Evolutionary conservation across 805 yeast genomes (phyloP), one percentile per base, ranked within the genome.

Genomic region (Cephaloascus fragrans): DNA sequence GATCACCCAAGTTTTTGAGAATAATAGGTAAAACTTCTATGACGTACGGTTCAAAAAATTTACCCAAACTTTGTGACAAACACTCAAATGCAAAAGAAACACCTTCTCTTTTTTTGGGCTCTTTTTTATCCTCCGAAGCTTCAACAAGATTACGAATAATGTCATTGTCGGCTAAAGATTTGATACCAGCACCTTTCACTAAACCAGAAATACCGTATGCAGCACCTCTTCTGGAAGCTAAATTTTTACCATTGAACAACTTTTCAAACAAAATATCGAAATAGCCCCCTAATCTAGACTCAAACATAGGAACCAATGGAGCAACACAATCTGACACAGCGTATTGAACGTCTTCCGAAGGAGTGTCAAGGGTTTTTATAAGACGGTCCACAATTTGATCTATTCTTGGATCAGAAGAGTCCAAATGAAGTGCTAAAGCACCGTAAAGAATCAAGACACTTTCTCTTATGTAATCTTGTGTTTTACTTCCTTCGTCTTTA

Each of bases 161-260:
- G 50, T 86, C 95, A 52, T 75, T 77, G 37, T 82, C 81, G 9
- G 85, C 72, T 38, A 93, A 62, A 0, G 94, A 72, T 42, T 77
- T 71, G 39, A 93, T 77, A 47, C 98, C 98, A 18, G 77, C 73
- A 42, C 99, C 98, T 52, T 85, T 82, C 3, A 84, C 90, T 35
- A 93, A 61, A 45, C 99, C 99, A 18, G 97, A 84, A 49, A 93
- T 73, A 57, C 97, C 98, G 62, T 85, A 88, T 1, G 97, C 97
- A 2, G 96, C 90, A 52, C 97, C 99, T 47, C 90, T 74, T 54
- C 96, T 73, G n/a, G 69, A 65, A 1, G 73, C 72, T 31, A 65
- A 51, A 2, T 61, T 47, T 26, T 63, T 62, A 2, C 77, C 77
- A 6, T 60, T 55, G 52, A 84, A 77, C 19, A 89, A 62, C 46